Base-by-base conservation (phyloP, 2,329 filamentous ascomycete genomes). In the Fusarium camptoceras region DNA sequence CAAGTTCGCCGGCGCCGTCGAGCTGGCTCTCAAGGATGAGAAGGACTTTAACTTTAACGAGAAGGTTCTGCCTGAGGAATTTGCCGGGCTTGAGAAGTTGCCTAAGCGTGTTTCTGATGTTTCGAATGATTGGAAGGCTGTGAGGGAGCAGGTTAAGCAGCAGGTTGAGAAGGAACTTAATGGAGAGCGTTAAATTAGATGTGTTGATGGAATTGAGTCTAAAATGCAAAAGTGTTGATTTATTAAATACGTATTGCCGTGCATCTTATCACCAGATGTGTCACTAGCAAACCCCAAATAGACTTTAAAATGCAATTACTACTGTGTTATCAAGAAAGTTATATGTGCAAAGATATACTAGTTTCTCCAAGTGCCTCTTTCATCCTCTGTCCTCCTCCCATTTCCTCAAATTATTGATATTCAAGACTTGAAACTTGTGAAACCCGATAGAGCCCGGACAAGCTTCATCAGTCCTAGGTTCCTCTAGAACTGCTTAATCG, bases 1-100 rank as follows among this genome's bases (percentile, higher is more conserved):
- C 66, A 99, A 99, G 81, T 99, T 99, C 77, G 90, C 92, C 1
- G 88, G 89, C 31, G 94, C 94, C 0, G 95, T 99, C 3, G 91
- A 94, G 73, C 75, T 92, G 49, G 94, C 95, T 0, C 84, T 98
- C 64, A 87, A 89, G 69, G 87, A 87, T 11, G 86, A 92, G 77
- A 79, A 86, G n/a, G 89, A 86, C 2, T 98, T 97, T 75, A 86
- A 89, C 73, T 97, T 97, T 77, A 84, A 88, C 42, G 80, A 86
- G 67, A 88, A 91, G 68, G 92, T 98, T 2, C 85, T 97, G 57
- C 95, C 95, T 0, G 79, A 87, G 60, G 93, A 98, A 81, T 96
- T 98, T 76, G 82, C 91, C 34, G 95, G 92, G 0, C 82, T 98
- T 1, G 90, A 94, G 76, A 82, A 90, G 75, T 90, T 90, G 82